Percentiles rank a stretch among this genome's conserved stretches.
Evolutionary conservation across 2,329 filamentous ascomycete genomes (phyloP).

Genomic region (Apiospora aurea): DNA sequence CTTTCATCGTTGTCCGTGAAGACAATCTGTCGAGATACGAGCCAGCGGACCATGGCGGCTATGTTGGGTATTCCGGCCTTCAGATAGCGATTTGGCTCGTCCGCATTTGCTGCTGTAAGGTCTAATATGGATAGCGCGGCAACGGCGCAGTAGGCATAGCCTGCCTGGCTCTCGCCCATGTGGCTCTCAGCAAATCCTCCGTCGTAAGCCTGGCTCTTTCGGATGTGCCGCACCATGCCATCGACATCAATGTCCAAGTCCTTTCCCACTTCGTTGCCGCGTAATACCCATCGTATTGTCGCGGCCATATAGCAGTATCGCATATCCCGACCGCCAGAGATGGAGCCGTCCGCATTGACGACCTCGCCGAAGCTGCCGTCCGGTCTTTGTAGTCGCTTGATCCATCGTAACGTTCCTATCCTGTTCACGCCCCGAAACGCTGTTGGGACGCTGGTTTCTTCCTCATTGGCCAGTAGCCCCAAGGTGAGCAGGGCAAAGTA

Average conservation of each 20-base stretch:
- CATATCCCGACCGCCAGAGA: constrained; percentile 85
- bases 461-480: constrained; percentile 55
- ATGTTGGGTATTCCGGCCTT: constrained; percentile 50
- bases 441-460: constrained; percentile 46
- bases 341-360: constrained; percentile 60
- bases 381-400: constrained; percentile 75
- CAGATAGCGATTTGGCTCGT: constrained; percentile 43
- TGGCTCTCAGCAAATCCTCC: constrained; percentile 82
- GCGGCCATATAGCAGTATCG: constrained; percentile 88
- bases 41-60: constrained; percentile 55
- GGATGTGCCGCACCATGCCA: constrained; percentile 73
- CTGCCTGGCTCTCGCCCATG: constrained; percentile 85
- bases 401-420: constrained; percentile 73
- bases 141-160: constrained; percentile 90
- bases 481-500: constrained; percentile 86
- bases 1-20: constrained; percentile 56
- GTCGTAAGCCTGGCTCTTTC: constrained; percentile 78
- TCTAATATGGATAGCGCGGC: constrained; percentile 79
- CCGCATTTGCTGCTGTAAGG: constrained; percentile 49
- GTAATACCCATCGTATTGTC: constrained; percentile 81
- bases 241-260: constrained; percentile 79
- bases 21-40: constrained; percentile 69
- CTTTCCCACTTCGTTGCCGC: constrained; percentile 65
- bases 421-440: constrained; percentile 72
- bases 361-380: constrained; percentile 95